Percentiles rank a stretch among this genome's conserved stretches.
phyloP scores from a whole-genome alignment of 371 early-diverging fungal species.

The Lichtheimia corymbifera region DNA sequence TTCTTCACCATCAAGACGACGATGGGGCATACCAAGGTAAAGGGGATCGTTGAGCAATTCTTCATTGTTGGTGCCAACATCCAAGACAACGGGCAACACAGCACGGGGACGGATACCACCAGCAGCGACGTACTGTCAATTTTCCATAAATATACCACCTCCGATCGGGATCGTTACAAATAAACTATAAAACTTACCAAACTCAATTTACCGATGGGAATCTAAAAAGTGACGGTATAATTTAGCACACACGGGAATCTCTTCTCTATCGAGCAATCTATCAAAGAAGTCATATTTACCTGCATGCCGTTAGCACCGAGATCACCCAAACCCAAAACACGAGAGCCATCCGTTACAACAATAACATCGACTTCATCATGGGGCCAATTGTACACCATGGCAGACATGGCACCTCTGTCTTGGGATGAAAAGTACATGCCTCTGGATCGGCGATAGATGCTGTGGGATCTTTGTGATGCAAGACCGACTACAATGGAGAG shows the following conservation, averaged over 20 bases:
- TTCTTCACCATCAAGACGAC: slow-evolving; percentile 59
- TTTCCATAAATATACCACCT: slow-evolving; percentile 3
- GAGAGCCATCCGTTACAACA: slow-evolving; percentile 71
- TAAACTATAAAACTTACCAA: slow-evolving; percentile 33
- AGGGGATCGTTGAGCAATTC: slow-evolving; percentile 59
- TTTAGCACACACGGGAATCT: neutral
- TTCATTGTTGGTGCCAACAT: slow-evolving; percentile 70
- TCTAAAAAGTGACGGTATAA: slow-evolving; percentile 9
- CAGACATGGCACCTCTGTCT: slow-evolving; percentile 63
- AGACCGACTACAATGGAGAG: slow-evolving; percentile 34
- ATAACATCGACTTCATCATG: slow-evolving; percentile 63
- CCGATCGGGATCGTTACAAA: neutral
- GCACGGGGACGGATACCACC: slow-evolving; percentile 67
- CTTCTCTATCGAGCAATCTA: no score
- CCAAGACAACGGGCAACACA: slow-evolving; percentile 65
- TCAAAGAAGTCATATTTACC: slow-evolving; percentile 1
- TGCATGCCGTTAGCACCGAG: slow-evolving; percentile 72
- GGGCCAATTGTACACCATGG: slow-evolving; percentile 62
- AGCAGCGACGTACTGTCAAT: slow-evolving; percentile 58
- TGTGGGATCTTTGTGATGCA: slow-evolving; percentile 59
- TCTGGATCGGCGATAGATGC: slow-evolving; percentile 64
- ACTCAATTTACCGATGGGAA: slow-evolving; percentile 63
- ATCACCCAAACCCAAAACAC: slow-evolving; percentile 61
- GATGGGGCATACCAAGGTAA: slow-evolving; percentile 68
- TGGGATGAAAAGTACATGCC: slow-evolving; percentile 67